These are phyloP conservation scores for Arachis stenosperma DNA, from an alignment of 306 rosid species.

Conservation along the genomic window DNA sequence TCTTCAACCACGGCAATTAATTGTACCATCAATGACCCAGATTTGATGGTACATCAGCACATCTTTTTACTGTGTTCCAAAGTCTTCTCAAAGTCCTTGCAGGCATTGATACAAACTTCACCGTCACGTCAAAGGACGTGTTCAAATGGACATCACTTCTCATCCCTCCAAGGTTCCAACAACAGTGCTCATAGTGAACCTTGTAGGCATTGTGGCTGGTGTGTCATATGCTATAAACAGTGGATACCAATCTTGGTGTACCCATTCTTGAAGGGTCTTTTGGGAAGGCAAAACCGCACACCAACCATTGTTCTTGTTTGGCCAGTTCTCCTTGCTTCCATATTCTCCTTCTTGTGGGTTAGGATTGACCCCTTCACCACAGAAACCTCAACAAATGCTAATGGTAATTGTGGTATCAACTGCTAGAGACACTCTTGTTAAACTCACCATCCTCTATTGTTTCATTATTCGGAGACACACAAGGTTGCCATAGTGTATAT, in stretches of 20 bases:
- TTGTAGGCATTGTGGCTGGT: slow-evolving; percentile 88
- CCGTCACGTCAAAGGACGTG: slow-evolving; percentile 89
- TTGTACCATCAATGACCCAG: too few relatives aligned
- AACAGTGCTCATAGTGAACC: slow-evolving; percentile 75
- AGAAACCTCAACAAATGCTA: slow-evolving; percentile 45
- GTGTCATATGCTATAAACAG: slow-evolving; percentile 88
- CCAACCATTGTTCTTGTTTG: slow-evolving; percentile 91
- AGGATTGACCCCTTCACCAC: slow-evolving; percentile 70
- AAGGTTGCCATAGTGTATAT: slow-evolving; percentile 47
- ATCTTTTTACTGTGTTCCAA: slow-evolving; percentile 96
- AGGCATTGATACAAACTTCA: slow-evolving; percentile 89
- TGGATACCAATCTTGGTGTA: slow-evolving; percentile 94
- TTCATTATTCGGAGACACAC: slow-evolving; percentile 30
- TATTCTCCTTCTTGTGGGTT: slow-evolving; percentile 86
- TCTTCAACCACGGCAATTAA: too few relatives aligned
- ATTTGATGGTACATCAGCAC: slow-evolving; percentile 98
- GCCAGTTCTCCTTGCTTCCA: slow-evolving; percentile 88
- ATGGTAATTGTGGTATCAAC: slow-evolving; percentile 78
- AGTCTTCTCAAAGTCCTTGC: slow-evolving; percentile 94
- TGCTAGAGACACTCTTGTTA: slow-evolving; percentile 46
- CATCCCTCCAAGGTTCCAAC: slow-evolving; percentile 94
- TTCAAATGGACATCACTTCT: slow-evolving; percentile 95
- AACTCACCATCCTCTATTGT: slow-evolving; percentile 37
- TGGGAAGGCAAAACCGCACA: slow-evolving; percentile 88
- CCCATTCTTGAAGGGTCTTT: slow-evolving; percentile 93